Evolutionary conservation across 768 basidiomycete genomes (phyloP).

Genomic region (Amanita thiersii): DNA sequence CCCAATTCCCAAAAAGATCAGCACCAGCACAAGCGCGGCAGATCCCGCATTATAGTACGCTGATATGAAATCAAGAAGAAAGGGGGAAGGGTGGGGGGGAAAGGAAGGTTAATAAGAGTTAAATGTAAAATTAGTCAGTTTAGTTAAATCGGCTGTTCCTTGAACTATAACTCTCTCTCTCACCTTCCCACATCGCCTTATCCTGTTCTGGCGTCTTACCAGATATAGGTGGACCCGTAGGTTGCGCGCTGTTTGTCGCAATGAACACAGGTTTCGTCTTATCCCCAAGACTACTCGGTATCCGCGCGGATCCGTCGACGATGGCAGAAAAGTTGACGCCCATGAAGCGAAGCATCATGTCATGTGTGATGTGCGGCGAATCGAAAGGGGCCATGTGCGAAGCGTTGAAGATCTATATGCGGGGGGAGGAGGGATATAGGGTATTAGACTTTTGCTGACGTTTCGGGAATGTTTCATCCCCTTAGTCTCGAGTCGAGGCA

Average conservation of each 20-base stretch:
- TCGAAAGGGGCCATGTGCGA: conserved; percentile 97
- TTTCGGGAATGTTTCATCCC: too few species aligned
- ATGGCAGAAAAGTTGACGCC: conserved; percentile 80
- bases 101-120: too few species aligned
- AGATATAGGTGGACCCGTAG: conserved; percentile 27
- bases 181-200: conserved; percentile 89
- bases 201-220: conserved; percentile 69
- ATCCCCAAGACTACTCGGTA: conserved; percentile 75
- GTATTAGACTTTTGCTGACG: too few species aligned
- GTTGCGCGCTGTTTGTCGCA: conserved; percentile 30
- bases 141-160: too few species aligned
- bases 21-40: conserved; percentile 71
- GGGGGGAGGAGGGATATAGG: neutral
- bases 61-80: conserved; percentile 18
- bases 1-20: conserved; percentile 62
- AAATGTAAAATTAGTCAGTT: too few species aligned
- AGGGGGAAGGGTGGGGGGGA: conserved; percentile 1
- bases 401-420: conserved; percentile 76
- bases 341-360: conserved; percentile 99
- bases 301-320: conserved; percentile 69
- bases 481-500: too few species aligned
- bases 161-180: too few species aligned
- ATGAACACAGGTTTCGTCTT: conserved; percentile 58
- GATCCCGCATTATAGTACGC: conserved; percentile 96
- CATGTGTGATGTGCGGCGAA: conserved; percentile 80